Evolutionary conservation across 2,329 filamentous ascomycete species (phyloP), one percentile per base, ranked within the genome.

Genomic region (Colletotrichum sp.): DNA sequence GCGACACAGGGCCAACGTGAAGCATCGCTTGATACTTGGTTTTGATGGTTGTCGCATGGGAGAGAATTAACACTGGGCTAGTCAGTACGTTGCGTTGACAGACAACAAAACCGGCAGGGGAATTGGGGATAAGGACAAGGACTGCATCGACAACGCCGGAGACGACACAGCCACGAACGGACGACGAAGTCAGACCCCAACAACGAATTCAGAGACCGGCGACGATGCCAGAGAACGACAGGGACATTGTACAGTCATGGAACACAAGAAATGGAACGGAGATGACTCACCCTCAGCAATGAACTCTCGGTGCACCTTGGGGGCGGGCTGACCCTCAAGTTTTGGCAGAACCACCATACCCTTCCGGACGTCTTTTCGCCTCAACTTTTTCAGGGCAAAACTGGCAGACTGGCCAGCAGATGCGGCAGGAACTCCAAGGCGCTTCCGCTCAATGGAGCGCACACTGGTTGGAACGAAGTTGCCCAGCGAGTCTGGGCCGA

Each of bases 21-120:
- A 99, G 90, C 96, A 98, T 99, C 1, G 97, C 97, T 87, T 99
- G 97, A 79, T 99, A 99, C 80, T 96, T 96, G 1, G 93, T 95
- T 84, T 98, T 97, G 84, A 99, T 99, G 58, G 97, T 99, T 0
- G 97, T 99, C 1, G 96, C 96, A 81, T 99, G 97, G 6, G 95
- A 97, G 8, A 99, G 89, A 79, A 99, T 98, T 26, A 99, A 89
- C 2, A 99, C 97, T 93, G 73, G 1, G 30, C 21, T 1, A 21
- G 55, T 71, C 34, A 77, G 38, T 21, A 69, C 21, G 18, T 34
- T 28, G 38, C n/a, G 28, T 52, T 8, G 52, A 13, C 52, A 56
- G 18, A 18, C 10, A 52, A 21, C 10, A 8, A 52, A 7, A 21
- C 6, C 10, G 6, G 10, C 2, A 13, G 18, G 43, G 5, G 10